Evolutionary conservation across 169 alveolate species (phyloP), one percentile per base, ranked within the genome.

Genomic region (Plasmodium reichenowi): DNA sequence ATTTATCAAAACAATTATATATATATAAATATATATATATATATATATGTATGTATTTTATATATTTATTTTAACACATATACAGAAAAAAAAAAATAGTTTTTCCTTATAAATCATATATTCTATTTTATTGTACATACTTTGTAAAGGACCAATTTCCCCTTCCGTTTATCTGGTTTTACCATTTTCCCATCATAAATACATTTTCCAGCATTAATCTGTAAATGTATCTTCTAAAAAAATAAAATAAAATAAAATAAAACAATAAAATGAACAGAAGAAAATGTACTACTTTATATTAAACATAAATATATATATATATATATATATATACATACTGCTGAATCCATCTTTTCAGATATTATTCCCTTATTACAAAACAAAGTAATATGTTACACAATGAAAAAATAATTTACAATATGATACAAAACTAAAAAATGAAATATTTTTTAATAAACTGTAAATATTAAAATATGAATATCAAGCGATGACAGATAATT

Each of bases 181-280:
- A 85, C 85, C 7, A 48, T 60, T 24, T 85, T 85, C 32, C 92
- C 92, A 59, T 85, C 92, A 45, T 85, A 85, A 22, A 85, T 85
- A 32, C 92, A 85, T 48, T 85, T 85, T 43, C 92, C 92, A 1
- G 92, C 92, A 71, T 85, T 85, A 50, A 85, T 71, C 59, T 85
- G 87, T n/a, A 85, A 22, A 75, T 66, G 74, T 26, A 85, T 15
- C 47, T 85, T 85, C 92, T 85, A 59, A 71, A 71, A 60, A 68
- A 15, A 17, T 1, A 9, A 22, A 20, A 15, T 2, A 2, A n/a
- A 20, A n/a, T 45, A n/a, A n/a, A 58, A 15, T 15, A 60, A 60
- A 17, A 22, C 7, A 22, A n/a, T 60, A 60, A 60, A 60, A n/a
- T n/a, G 29, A 4, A 52, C 5, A 52, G 17, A 52, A 52, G 0